Base-by-base conservation (phyloP, 371 early-diverging fungal genomes). In the Synchytrium microbalum region DNA sequence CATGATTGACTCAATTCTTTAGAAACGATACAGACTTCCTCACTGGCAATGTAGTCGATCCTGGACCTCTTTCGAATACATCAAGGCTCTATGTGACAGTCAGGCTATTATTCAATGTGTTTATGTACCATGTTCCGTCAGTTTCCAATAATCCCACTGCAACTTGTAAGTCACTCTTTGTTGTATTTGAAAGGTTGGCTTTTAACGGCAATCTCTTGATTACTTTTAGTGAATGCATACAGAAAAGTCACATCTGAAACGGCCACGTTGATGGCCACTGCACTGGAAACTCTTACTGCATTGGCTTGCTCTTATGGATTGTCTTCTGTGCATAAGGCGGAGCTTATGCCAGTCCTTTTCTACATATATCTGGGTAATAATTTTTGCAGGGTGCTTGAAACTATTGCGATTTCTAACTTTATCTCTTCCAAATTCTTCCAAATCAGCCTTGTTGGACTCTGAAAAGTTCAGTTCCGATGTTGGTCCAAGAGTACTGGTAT, bases 141-240 rank as follows among this genome's bases (percentile, higher is more conserved):
- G 31, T 79, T 3, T 62, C 71, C 13, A 69, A 54, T 32, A 75
- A 67, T 58, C 73, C 76, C 13, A 67, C 71, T 1, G 64, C 73
- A 26, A 58, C 69, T 27, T 54, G 74, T 76, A 32, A 32, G 65
- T 60, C 3, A 5, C 29, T 32, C 29, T 10, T 13, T 55, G 13
- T 13, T 24, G 56, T 55, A 24, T 19, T 10, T 38, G 19, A 5
- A 10, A 5, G 24, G 24, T 8, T 8, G 5, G 56, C 8, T 28
- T 55, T 55, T 55, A 13, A 13, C 24, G 28, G 13, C 8, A 13
- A 24, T 24, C 13, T 24, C 24, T 55, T 8, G 13, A n/a, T 28
- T 55, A 8, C 8, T 8, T 13, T 13, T 59, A 59, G 59, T 62
- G 28, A 58, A n/a, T 19, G 62, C 62, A 24, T 58, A 58, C 60